A percentile compares a stretch with the other conserved stretches of the same genome.
Conservation (phyloP, 441 rosid genomes). For the Pelargonium citronellum region DNA sequence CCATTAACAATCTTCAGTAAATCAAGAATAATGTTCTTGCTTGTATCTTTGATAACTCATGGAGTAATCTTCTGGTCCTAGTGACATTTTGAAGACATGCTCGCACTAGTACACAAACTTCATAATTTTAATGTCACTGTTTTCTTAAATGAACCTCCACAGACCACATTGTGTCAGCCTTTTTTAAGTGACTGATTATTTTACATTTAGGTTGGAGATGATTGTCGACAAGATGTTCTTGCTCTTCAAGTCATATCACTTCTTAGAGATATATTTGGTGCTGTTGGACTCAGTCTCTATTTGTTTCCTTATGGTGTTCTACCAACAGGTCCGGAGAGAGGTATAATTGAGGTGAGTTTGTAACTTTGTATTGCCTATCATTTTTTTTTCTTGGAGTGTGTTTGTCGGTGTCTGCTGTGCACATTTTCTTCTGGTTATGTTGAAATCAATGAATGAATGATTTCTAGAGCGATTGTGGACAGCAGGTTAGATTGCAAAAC, state of each 20-base stretch:
- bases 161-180: not conserved
- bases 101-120: not conserved
- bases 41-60: too few relatives aligned
- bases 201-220: constrained; percentile 85
- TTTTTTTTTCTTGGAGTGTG: not conserved
- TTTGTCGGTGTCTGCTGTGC: not conserved
- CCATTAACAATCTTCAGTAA: not conserved
- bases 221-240: constrained; percentile 98
- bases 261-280: constrained; percentile 82
- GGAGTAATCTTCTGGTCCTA: not conserved
- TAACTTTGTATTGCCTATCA: constrained; percentile 6
- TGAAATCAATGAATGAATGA: not conserved
- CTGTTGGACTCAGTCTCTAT: constrained; percentile 81
- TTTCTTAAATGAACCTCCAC: too few relatives aligned
- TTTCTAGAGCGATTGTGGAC: not conserved
- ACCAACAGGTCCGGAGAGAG: constrained; percentile 94
- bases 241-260: constrained; percentile 97
- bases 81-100: too few relatives aligned
- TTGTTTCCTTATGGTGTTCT: constrained; percentile 97
- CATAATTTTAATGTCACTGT: constrained; percentile 2
- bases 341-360: constrained; percentile 78
- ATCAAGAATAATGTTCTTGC: not conserved
- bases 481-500: not conserved
- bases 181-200: constrained; percentile 8
- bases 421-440: not conserved